Conservation (phyloP, 2,329 filamentous ascomycete species). For the Coniosporium tulheliwenetii region DNA sequence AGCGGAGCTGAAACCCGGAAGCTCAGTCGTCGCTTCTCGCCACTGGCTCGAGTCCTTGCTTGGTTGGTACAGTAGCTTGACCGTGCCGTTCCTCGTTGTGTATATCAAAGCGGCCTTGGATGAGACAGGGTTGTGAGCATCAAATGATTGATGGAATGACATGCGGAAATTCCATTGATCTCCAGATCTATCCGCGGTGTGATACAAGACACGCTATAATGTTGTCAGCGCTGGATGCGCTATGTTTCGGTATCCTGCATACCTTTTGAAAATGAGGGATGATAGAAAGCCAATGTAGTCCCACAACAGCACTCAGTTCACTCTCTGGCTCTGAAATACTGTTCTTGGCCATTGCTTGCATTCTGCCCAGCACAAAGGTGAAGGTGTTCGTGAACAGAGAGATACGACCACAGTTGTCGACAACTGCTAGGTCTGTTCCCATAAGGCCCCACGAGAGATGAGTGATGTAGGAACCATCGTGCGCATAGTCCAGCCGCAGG, state of each 20-base stretch:
- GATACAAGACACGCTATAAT: not conserved
- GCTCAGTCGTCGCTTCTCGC: constrained; percentile 55
- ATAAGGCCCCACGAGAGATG: constrained; percentile 72
- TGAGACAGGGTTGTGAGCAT: constrained; percentile 57
- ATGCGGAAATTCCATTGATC: constrained; percentile 53
- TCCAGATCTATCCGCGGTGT: constrained; percentile 17
- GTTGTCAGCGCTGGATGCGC: not conserved
- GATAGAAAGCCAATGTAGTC: constrained; percentile 63
- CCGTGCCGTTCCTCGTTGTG: constrained; percentile 55
- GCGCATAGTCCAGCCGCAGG: constrained; percentile 45
- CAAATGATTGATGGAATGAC: constrained; percentile 47
- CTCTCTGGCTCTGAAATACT: constrained; percentile 42
- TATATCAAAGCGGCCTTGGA: constrained; percentile 61
- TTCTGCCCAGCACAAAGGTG: constrained; percentile 41
- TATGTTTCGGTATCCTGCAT: not conserved
- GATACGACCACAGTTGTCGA: constrained; percentile 66
- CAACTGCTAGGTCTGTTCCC: constrained; percentile 65
- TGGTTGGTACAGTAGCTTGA: constrained; percentile 67
- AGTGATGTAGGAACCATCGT: constrained; percentile 50
- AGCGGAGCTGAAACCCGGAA: constrained; percentile 57
- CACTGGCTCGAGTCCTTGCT: constrained; percentile 45
- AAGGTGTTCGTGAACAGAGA: constrained; percentile 57
- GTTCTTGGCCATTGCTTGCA: too few species aligned
- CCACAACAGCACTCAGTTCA: constrained; percentile 64
- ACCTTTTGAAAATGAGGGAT: constrained; percentile 21